Evolutionary conservation across 2,329 filamentous ascomycete species (phyloP).

Genomic region (Curvularia spicifera): DNA sequence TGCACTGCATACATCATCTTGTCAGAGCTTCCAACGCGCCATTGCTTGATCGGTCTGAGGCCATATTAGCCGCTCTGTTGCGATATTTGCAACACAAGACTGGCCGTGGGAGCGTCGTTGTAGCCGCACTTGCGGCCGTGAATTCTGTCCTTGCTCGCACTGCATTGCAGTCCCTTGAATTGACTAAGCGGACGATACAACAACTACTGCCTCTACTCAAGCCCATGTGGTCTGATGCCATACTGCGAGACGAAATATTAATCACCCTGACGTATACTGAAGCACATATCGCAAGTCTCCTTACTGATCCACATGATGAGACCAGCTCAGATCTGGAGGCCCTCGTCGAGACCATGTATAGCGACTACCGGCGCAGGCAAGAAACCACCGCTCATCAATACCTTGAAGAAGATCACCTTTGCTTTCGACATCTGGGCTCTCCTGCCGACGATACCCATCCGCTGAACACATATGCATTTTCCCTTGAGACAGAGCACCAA

Average conservation of each 20-base stretch:
- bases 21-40: conserved; percentile 72
- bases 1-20: conserved; percentile 71
- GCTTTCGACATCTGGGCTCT: conserved; percentile 51
- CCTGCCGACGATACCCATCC: conserved; percentile 37
- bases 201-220: conserved; percentile 73
- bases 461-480: conserved; percentile 39
- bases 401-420: conserved; percentile 79
- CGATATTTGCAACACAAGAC: conserved; percentile 68
- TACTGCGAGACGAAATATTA: conserved; percentile 76
- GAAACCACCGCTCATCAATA: conserved; percentile 55
- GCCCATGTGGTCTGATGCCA: conserved; percentile 71
- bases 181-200: conserved; percentile 66
- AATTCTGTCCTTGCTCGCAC: conserved; percentile 72
- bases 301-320: conserved; percentile 34
- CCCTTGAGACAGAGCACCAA: conserved; percentile 42
- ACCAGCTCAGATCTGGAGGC: conserved; percentile 60
- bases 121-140: conserved; percentile 75
- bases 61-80: conserved; percentile 63
- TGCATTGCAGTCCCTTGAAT: conserved; percentile 70
- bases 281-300: conserved; percentile 48
- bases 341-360: conserved; percentile 74
- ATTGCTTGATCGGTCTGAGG: conserved; percentile 61
- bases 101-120: conserved; percentile 70
- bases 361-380: conserved; percentile 76
- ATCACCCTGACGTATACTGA: conserved; percentile 70